Percentiles rank a stretch among this genome's conserved stretches.
Evolutionary conservation across 495 filamentous ascomycete genomes (phyloP).

Genomic region (Chaetomium cochliodes): DNA sequence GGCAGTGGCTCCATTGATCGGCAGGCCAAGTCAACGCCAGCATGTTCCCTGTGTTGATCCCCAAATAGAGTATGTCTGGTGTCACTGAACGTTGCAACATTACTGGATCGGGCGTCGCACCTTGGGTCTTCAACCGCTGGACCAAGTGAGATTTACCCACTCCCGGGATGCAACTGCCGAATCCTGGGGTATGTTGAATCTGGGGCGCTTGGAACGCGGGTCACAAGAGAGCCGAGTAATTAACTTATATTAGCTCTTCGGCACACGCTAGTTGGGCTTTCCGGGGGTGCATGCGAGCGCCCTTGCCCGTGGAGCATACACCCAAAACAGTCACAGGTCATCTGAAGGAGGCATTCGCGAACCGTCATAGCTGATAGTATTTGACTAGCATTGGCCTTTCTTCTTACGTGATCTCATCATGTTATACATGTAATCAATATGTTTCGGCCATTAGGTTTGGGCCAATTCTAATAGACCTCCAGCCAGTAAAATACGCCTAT

Average conservation of each 20-base stretch:
- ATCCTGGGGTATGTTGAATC: neutral
- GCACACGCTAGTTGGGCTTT: neutral
- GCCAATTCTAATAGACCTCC: too few species aligned
- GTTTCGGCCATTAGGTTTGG: too few species aligned
- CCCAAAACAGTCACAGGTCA: neutral
- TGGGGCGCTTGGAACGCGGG: neutral
- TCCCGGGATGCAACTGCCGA: conserved; percentile 19
- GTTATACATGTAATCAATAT: too few species aligned
- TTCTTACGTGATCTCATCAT: too few species aligned
- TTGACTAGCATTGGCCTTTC: too few species aligned
- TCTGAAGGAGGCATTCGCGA: neutral
- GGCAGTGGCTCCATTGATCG: neutral
- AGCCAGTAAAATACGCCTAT: too few species aligned
- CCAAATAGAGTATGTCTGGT: neutral
- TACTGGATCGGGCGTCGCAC: neutral
- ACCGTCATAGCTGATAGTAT: too few species aligned
- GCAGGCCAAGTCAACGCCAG: neutral
- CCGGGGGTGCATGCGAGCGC: neutral
- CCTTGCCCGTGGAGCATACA: too few species aligned
- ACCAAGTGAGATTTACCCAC: conserved; percentile 11
- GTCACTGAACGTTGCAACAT: neutral
- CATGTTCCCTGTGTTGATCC: neutral
- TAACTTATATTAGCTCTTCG: conserved; percentile 15
- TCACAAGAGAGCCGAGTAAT: neutral
- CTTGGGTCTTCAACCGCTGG: neutral